Percentiles rank a stretch among this genome's conserved stretches.
Conservation (phyloP, 2,329 filamentous ascomycete genomes). For the Coccinonectria pachysandricola region DNA sequence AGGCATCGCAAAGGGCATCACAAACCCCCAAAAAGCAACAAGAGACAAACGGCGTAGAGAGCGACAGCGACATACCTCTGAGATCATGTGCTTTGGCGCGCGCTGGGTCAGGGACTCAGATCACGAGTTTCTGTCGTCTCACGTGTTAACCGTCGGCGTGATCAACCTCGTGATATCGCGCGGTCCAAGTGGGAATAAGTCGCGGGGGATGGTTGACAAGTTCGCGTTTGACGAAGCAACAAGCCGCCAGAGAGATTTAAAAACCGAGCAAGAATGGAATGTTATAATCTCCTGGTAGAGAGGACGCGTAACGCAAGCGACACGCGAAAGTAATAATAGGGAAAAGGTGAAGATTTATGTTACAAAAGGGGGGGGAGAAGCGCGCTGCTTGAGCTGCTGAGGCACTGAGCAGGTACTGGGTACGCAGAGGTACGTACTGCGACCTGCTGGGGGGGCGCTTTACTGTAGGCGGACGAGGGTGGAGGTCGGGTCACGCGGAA, state of each 20-base stretch:
- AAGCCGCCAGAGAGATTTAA: conserved; percentile 3
- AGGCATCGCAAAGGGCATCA: conserved; percentile 8
- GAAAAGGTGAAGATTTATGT: conserved; percentile 17
- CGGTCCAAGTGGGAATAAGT: conserved; percentile 22
- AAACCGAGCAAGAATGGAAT: conserved; percentile 5
- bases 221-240: too few species aligned
- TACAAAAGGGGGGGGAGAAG: conserved; percentile 15
- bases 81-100: conserved; percentile 32
- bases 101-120: conserved; percentile 23
- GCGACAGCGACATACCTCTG: conserved; percentile 33
- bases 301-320: conserved; percentile 8
- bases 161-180: conserved; percentile 41
- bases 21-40: too few species aligned
- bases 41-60: too few species aligned
- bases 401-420: too few species aligned
- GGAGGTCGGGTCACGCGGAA: conserved; percentile 28
- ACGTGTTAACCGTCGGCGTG: conserved; percentile 35
- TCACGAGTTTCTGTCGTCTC: conserved; percentile 34
- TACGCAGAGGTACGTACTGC: too few species aligned
- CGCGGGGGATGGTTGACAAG: too few species aligned
- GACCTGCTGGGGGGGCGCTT: too few species aligned
- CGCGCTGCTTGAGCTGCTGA: conserved; percentile 7
- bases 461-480: conserved; percentile 12
- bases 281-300: too few species aligned
- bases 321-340: too few species aligned